Evolutionary conservation across 2,329 filamentous ascomycete species (phyloP), one percentile per base, ranked within the genome.

Genomic region (Raffaelea ambrosiae): DNA sequence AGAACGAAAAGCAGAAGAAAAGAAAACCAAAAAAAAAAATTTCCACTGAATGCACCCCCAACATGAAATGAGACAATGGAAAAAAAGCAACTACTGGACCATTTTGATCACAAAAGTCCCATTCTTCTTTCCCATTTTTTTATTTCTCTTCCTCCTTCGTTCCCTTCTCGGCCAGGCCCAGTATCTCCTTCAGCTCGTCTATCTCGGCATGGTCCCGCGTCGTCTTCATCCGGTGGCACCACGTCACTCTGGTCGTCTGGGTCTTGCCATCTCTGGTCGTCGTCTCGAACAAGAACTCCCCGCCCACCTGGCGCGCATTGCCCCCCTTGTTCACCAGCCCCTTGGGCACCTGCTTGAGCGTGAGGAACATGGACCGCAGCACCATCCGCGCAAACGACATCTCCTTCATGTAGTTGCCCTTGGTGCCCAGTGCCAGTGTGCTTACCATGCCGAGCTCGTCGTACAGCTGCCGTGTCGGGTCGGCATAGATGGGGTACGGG

Each of bases 181-280:
- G 61, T 13, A 86, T 63, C 55, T 76, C 69, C 65, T 79, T 77
- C 48, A 89, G 57, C 61, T 83, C 81, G 0, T 73, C 72, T 2
- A 90, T 70, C 68, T 89, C 86, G 1, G 77, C 76, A 60, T 94
- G 88, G 55, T 90, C 87, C 43, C 87, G 69, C 13, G 86, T 91
- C 49, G 79, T 86, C 59, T 72, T 73, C 87, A 94, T 94, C 23
- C 86, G 74, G 65, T 91, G 86, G 57, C 84, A 89, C 87, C 88
- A 94, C 1, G 78, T 81, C 23, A 87, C 75, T 3, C 31, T 31
- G 20, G 44, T 29, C 8, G 16, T 16, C 3, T 4, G 29, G 3
- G 23, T 18, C 18, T 9, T 2, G 47, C 61, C 62, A 2, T 49
- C 44, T 52, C 47, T 51, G 21, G 18, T n/a, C 29, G 7, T 8